Conservation (phyloP, 345 rosid genomes). For the Ceriops zippeliana region DNA sequence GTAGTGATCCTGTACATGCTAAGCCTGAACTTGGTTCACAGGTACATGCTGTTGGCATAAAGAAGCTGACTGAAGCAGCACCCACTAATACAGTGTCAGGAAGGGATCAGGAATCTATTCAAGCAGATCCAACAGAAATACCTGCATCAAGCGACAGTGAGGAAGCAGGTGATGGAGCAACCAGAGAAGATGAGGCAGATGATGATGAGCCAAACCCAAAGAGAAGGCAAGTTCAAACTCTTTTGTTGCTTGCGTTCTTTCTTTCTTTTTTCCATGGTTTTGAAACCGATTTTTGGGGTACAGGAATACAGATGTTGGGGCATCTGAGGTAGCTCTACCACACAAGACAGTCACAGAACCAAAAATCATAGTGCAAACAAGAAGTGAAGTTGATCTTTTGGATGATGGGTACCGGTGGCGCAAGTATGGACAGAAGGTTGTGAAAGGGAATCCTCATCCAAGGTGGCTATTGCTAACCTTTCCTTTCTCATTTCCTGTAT, state of each 20-base stretch:
- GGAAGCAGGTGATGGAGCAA: constrained; percentile 44
- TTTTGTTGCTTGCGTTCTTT: constrained; percentile 3
- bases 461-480: constrained; percentile 38
- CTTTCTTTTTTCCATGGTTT: background rate
- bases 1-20: constrained; percentile 29
- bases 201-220: constrained; percentile 64
- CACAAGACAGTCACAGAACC: constrained; percentile 79
- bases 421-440: constrained; percentile 98
- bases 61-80: constrained; percentile 21
- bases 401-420: constrained; percentile 99
- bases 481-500: constrained; percentile 16
- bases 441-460: constrained; percentile 95
- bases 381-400: constrained; percentile 95
- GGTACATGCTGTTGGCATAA: constrained; percentile 26
- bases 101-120: constrained; percentile 42
- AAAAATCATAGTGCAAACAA: constrained; percentile 86
- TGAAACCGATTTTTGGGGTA: constrained; percentile 9
- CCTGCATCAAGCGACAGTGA: constrained; percentile 45
- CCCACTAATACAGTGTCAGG: constrained; percentile 28
- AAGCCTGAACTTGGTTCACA: constrained; percentile 35
- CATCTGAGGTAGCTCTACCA: constrained; percentile 43
- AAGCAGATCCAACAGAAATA: constrained; percentile 27
- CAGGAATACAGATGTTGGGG: constrained; percentile 49
- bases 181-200: constrained; percentile 37
- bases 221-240: constrained; percentile 48